These are phyloP conservation scores for Mortierella sp. DNA, from an alignment of 371 early-diverging fungal species.

Conservation along the genomic window DNA sequence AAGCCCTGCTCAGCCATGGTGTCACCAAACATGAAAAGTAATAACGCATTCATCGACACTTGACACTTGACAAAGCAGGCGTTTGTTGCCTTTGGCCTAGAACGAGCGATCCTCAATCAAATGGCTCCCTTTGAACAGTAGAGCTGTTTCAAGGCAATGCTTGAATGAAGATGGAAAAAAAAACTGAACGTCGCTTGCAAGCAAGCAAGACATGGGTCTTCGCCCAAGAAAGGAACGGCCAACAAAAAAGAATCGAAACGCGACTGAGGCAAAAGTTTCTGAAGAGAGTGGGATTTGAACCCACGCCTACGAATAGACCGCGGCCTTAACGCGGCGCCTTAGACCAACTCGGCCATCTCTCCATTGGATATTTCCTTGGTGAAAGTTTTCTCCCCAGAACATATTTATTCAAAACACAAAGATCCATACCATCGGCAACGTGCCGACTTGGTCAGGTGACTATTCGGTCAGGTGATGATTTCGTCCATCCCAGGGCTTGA, in stretches of 20 bases:
- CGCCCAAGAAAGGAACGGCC: neutral
- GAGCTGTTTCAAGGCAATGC: no score
- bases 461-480: neutral
- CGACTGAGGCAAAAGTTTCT: neutral
- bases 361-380: neutral
- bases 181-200: no score
- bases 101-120: no score
- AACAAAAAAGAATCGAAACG: neutral
- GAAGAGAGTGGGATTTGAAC: conserved; percentile 41
- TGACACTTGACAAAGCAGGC: neutral
- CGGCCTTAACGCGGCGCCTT: conserved; percentile 23
- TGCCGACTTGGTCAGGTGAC: neutral
- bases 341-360: no score
- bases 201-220: neutral
- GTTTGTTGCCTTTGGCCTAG: no score
- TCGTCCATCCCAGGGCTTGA: no score
- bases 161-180: neutral
- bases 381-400: neutral
- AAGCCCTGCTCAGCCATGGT: neutral
- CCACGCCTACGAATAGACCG: conserved; percentile 40
- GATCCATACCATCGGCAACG: no score
- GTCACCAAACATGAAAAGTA: neutral
- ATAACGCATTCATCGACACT: neutral
- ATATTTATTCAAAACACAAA: neutral
- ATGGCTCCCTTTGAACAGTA: no score